Base-by-base conservation (phyloP, 352 stramenopile species). In the Phytophthora fragariaefolia region DNA sequence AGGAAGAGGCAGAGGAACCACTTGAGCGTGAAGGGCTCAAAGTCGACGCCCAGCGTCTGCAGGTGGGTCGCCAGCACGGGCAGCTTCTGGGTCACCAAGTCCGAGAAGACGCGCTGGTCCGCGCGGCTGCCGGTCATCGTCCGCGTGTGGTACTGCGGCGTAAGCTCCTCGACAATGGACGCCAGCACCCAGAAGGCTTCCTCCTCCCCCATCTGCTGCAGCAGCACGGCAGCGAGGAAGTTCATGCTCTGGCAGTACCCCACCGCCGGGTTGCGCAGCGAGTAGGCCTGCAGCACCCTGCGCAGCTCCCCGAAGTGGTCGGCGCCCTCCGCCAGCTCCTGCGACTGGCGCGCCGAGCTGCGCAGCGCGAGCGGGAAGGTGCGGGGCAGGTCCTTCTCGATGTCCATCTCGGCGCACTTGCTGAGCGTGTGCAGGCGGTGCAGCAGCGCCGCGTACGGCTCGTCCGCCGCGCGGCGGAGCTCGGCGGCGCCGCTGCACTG, bases 1-100 rank as follows among this genome's bases (percentile, higher is more conserved):
- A 98, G 72, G 73, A 97, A 98, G 3, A 97, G 64, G 69, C 92
- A 98, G 0, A 98, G 65, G 43, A 97, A 98, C 92, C 92, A 98
- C 66, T 97, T 97, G 57, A 96, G 85, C 36, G 92, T 97, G 42
- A 98, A 91, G 20, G 90, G 89, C 52, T 95, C 85, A 56, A 97
- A 81, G 54, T 96, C 86, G 6, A 97, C 86, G 38, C 89, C 76
- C 4, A 97, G 74, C 3, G 36, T 30, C 20, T 92, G 76, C 42
- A 97, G 74, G 60, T 96, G 89, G 27, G 71, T 73, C 27, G 80
- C 74, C 40, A 98, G 47, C 17, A 77, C 54, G 9, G 91, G 91
- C 17, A 98, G 77, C 66, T 96, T 95, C 57, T 93, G 83, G 10
- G 91, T 81, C 49, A 98, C 82, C 18, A 97, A 61, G 40, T 93